A percentile compares a stretch with the other conserved stretches of the same genome.
These are phyloP conservation scores for Colletotrichum paranaense DNA, from an alignment of 2,329 filamentous ascomycete species.

Conservation along the genomic window DNA sequence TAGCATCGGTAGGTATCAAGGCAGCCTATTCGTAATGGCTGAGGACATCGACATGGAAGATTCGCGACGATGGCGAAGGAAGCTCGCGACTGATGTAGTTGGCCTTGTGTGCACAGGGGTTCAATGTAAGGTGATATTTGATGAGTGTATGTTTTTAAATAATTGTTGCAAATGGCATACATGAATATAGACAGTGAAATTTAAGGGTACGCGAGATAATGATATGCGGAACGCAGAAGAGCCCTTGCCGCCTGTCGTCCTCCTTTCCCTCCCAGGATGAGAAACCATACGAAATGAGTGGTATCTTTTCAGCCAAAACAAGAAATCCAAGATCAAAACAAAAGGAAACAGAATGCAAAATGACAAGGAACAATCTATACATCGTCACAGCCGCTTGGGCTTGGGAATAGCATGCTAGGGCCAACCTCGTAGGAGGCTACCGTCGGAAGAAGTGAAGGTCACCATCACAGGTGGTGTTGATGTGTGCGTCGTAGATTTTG, in stretches of 20 bases:
- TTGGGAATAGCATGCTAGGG: neutral
- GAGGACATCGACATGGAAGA: neutral
- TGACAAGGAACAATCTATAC: conserved; percentile 11
- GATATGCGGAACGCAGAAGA: conserved; percentile 1
- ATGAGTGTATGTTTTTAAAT: neutral
- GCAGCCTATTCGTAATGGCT: neutral
- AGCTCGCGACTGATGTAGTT: neutral
- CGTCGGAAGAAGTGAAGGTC: neutral
- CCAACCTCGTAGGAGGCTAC: neutral
- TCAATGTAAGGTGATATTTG: neutral
- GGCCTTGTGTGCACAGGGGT: neutral
- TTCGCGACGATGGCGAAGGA: neutral
- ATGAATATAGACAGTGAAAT: conserved; percentile 19
- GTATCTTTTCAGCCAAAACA: conserved; percentile 11
- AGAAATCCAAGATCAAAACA: neutral
- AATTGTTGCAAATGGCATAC: neutral
- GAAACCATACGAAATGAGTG: conserved; percentile 19
- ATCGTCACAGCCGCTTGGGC: conserved; percentile 6
- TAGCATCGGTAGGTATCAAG: neutral
- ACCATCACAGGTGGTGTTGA: neutral
- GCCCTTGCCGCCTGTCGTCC: neutral
- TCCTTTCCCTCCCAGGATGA: neutral
- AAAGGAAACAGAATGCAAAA: neutral
- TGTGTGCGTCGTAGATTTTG: neutral
- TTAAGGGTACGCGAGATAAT: neutral